Percentiles rank a stretch among this genome's conserved stretches.
phyloP scores from a whole-genome alignment of 768 basidiomycete species.

The Boletus insuetus region DNA sequence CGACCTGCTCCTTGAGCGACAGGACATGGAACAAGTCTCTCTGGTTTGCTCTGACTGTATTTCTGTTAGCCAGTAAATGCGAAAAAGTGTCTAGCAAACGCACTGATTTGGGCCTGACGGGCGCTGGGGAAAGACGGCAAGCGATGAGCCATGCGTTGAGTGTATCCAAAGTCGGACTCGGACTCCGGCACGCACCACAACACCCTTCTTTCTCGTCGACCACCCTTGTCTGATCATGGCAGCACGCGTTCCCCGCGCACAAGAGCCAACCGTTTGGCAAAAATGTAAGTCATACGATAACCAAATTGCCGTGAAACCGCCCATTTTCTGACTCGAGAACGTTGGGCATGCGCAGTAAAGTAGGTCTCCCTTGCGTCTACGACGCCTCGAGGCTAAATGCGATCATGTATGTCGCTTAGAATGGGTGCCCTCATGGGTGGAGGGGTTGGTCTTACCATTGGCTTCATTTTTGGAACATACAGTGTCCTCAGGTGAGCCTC shows the following conservation, averaged over 20 bases:
- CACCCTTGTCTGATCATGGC: slow-evolving; percentile 18
- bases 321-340: slow-evolving; percentile 10
- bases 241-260: slow-evolving; percentile 35
- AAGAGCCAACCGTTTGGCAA: slow-evolving; percentile 69
- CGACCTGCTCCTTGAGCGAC: slow-evolving; percentile 70
- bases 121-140: slow-evolving; percentile 63
- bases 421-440: slow-evolving; percentile 93
- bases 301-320: neutral
- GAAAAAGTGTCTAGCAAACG: slow-evolving; percentile 27
- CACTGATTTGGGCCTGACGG: slow-evolving; percentile 86
- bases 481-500: slow-evolving; percentile 79
- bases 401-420: slow-evolving; percentile 38
- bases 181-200: neutral
- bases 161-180: neutral
- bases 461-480: slow-evolving; percentile 95
- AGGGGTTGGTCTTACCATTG: slow-evolving; percentile 93
- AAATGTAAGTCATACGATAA: slow-evolving; percentile 52
- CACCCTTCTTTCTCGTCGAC: neutral
- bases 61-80: slow-evolving; percentile 8
- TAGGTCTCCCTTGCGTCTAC: slow-evolving; percentile 31
- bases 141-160: slow-evolving; percentile 17
- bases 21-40: slow-evolving; percentile 77
- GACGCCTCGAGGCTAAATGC: slow-evolving; percentile 3
- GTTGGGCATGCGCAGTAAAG: slow-evolving; percentile 49
- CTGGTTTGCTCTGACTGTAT: slow-evolving; percentile 78